Base-by-base conservation (phyloP, 2,329 filamentous ascomycete genomes). In the Sphaerulina populicola region DNA sequence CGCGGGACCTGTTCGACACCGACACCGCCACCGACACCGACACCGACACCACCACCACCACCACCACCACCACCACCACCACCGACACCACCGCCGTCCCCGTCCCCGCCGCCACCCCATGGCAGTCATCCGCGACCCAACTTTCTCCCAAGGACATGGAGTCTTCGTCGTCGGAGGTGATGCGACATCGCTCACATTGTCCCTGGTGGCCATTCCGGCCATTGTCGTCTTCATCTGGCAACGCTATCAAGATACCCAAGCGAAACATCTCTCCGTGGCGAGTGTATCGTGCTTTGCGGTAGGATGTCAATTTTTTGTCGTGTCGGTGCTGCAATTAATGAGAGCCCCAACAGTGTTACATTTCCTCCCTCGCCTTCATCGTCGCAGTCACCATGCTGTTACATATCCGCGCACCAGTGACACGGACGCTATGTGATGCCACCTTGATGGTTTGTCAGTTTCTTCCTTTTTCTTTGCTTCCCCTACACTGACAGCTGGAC, bases 101-200 rank as follows among this genome's bases (percentile, higher is more conserved):
- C n/a, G n/a, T n/a, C n/a, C n/a, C n/a, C 18, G 18, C 18, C 18
- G 18, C 18, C 18, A 3, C 18, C 18, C 18, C 18, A 54, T 56
- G 54, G 48, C 44, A 6, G 21, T 56, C 29, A 44, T 56, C 14
- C 51, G 51, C 37, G 51, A 56, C 11, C 12, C 43, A 18, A 51
- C 38, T 21, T 30, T 38, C 21, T 40, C 51, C 27, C 51, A 44
- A 43, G 33, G 10, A 10, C 51, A 44, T 39, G 33, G 10, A 10
- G 30, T 38, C 33, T 54, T 54, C 33, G 33, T 52, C 12, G 33
- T 54, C 9, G 31, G 44, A 15, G 54, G 52, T 9, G 52, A 54
- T 35, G 35, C 53, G 12, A 33, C 46, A 5, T 55, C 52, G 2
- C 10, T 57, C 6, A 27, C 53, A 21, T n/a, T 52, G 6, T 52